Conservation (phyloP, 2,329 filamentous ascomycete genomes). For the Neoarthrinium moseri region DNA sequence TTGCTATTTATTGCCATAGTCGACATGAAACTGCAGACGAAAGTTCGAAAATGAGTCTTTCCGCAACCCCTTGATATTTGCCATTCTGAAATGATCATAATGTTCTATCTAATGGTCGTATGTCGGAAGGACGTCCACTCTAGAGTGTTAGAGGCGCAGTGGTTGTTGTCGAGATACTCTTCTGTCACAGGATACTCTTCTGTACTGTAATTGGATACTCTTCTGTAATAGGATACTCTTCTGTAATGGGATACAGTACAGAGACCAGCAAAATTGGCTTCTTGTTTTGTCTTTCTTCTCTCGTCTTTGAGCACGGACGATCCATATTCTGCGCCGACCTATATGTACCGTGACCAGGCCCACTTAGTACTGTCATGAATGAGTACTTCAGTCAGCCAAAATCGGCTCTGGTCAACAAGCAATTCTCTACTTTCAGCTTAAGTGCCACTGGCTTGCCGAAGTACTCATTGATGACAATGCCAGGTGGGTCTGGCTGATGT, state of each 20-base stretch:
- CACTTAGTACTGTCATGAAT: constrained; percentile 3
- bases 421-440: background rate
- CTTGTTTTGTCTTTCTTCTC: constrained; percentile 1
- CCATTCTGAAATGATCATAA: background rate
- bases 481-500: constrained; percentile 1
- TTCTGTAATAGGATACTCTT: background rate
- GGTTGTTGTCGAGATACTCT: background rate
- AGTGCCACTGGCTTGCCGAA: background rate
- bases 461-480: constrained; percentile 1
- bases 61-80: background rate
- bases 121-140: background rate
- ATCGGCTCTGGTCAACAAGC: background rate
- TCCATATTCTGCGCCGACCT: constrained; percentile 2
- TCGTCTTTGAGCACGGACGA: constrained; percentile 1
- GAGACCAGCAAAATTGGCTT: constrained; percentile 10
- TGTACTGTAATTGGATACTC: background rate
- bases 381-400: constrained; percentile 3
- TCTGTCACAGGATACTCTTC: background rate
- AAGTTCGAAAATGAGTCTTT: background rate
- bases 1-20: no score
- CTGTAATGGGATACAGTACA: constrained; percentile 1
- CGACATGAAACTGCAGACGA: background rate
- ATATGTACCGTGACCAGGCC: background rate
- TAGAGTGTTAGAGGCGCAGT: background rate
- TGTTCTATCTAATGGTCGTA: background rate